These are phyloP conservation scores for Trichoderma sp. DNA, from an alignment of 2,329 filamentous ascomycete species.

Conservation along the genomic window DNA sequence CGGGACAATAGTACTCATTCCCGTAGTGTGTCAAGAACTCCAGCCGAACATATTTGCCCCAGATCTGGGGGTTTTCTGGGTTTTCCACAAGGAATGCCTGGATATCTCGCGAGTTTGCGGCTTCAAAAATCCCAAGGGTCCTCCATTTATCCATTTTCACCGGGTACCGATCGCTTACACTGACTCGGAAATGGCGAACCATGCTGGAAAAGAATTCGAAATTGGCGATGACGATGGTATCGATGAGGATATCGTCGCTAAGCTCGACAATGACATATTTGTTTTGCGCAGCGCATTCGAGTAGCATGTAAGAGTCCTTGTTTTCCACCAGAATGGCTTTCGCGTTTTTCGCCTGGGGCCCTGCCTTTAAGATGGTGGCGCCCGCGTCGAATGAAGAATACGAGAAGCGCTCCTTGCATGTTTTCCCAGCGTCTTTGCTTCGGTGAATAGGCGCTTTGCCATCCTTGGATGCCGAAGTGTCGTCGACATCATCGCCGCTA, in stretches of 20 bases:
- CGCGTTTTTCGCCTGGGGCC: slow-evolving; percentile 81
- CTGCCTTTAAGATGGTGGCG: slow-evolving; percentile 89
- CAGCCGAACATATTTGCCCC: slow-evolving; percentile 88
- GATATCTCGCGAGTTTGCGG: slow-evolving; percentile 88
- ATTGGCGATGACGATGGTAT: slow-evolving; percentile 96
- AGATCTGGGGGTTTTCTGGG: slow-evolving; percentile 93
- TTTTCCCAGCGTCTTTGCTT: slow-evolving; percentile 93
- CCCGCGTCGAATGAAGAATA: slow-evolving; percentile 98
- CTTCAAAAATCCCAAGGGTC: slow-evolving; percentile 84
- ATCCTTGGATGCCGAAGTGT: slow-evolving; percentile 52
- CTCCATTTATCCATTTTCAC: slow-evolving; percentile 93
- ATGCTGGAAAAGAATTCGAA: slow-evolving; percentile 99
- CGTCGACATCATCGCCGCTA: slow-evolving; percentile 36
- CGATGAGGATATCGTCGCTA: slow-evolving; percentile 82
- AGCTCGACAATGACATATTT: slow-evolving; percentile 96
- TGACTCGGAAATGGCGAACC: slow-evolving; percentile 86
- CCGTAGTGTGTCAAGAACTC: slow-evolving; percentile 94
- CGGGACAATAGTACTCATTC: slow-evolving; percentile 93
- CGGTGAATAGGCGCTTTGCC: slow-evolving; percentile 61
- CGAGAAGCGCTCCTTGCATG: slow-evolving; percentile 96
- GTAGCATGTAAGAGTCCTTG: slow-evolving; percentile 98
- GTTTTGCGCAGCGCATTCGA: slow-evolving; percentile 82
- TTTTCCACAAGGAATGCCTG: slow-evolving; percentile 95
- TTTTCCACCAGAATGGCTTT: slow-evolving; percentile 92
- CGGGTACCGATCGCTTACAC: slow-evolving; percentile 92